These are phyloP conservation scores for Alternaria viburni DNA, from an alignment of 2,329 filamentous ascomycete genomes.

Conservation along the genomic window DNA sequence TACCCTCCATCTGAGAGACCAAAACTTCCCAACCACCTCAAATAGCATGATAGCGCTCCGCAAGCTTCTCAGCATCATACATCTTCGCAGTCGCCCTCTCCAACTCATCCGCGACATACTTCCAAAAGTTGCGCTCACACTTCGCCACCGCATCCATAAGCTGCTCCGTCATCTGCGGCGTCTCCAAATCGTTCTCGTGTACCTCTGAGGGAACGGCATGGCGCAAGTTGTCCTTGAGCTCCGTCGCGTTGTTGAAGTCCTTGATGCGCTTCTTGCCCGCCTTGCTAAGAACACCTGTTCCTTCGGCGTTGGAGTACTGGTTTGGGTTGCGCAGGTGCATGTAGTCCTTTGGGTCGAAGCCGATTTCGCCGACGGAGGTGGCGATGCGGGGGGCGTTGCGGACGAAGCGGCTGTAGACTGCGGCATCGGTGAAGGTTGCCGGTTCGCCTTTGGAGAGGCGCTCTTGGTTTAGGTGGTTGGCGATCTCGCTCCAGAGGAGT, in stretches of 20 bases:
- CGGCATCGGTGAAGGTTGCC: conserved; percentile 31
- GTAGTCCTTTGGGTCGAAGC: conserved; percentile 44
- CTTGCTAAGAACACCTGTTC: conserved; percentile 8
- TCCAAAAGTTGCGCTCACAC: conserved; percentile 41
- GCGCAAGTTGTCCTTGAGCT: conserved; percentile 32
- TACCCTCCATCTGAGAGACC: no score
- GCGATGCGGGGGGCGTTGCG: conserved; percentile 37
- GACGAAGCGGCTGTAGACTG: conserved; percentile 48
- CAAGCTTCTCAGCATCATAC: conserved; percentile 27
- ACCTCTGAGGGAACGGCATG: conserved; percentile 8
- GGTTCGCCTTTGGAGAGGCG: conserved; percentile 22
- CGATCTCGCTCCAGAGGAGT: conserved; percentile 38
- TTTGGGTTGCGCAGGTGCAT: conserved; percentile 37
- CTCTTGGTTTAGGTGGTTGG: conserved; percentile 31
- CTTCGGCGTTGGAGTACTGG: conserved; percentile 6
- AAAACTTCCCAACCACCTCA: neutral
- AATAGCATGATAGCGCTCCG: conserved; percentile 23
- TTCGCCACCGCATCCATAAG: conserved; percentile 38
- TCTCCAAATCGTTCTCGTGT: conserved; percentile 21
- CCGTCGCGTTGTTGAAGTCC: conserved; percentile 25
- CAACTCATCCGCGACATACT: conserved; percentile 39
- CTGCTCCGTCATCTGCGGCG: conserved; percentile 24
- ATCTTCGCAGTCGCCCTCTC: conserved; percentile 32
- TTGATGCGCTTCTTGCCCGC: conserved; percentile 33
- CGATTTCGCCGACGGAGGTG: conserved; percentile 24